Conservation (phyloP, 2,329 filamentous ascomycete species). For the Ampelomyces quisqualis region DNA sequence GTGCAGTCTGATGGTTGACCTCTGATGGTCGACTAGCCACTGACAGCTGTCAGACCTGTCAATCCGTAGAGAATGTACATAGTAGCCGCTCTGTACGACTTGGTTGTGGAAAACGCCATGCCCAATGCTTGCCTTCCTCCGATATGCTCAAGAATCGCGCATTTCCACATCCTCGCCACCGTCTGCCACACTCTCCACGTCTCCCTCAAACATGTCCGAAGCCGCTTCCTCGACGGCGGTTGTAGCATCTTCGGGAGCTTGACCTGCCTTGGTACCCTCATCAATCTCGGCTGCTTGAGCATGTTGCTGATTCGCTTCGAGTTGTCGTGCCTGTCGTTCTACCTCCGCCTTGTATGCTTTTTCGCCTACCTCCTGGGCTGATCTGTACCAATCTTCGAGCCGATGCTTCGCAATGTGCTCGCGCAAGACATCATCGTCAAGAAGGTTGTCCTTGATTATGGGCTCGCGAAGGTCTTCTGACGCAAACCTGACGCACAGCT, state of each 20-base stretch:
- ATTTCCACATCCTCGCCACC: constrained; percentile 36
- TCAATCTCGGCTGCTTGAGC: not conserved
- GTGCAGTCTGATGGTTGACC: too few relatives aligned
- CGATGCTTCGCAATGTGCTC: constrained; percentile 66
- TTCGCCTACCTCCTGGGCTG: constrained; percentile 44
- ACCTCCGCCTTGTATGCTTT: constrained; percentile 30
- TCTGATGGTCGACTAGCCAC: not conserved
- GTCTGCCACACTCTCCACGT: constrained; percentile 25
- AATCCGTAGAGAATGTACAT: constrained; percentile 6
- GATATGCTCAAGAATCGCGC: constrained; percentile 26
- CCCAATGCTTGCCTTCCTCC: constrained; percentile 21
- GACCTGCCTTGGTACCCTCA: not conserved
- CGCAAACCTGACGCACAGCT: constrained; percentile 56
- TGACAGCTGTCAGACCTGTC: not conserved
- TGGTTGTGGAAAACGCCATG: constrained; percentile 28
- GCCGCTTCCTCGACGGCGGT: constrained; percentile 7
- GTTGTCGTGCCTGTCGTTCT: too few relatives aligned
- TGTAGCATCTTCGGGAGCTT: constrained; percentile 5
- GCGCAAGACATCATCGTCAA: constrained; percentile 68
- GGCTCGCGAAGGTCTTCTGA: constrained; percentile 63
- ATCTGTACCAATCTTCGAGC: constrained; percentile 67
- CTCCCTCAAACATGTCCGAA: constrained; percentile 27
- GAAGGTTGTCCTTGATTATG: constrained; percentile 69
- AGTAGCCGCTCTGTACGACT: constrained; percentile 9
- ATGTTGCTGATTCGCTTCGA: constrained; percentile 18